Conservation (phyloP, 768 basidiomycete species). For the Boletus vinaceobasis region DNA sequence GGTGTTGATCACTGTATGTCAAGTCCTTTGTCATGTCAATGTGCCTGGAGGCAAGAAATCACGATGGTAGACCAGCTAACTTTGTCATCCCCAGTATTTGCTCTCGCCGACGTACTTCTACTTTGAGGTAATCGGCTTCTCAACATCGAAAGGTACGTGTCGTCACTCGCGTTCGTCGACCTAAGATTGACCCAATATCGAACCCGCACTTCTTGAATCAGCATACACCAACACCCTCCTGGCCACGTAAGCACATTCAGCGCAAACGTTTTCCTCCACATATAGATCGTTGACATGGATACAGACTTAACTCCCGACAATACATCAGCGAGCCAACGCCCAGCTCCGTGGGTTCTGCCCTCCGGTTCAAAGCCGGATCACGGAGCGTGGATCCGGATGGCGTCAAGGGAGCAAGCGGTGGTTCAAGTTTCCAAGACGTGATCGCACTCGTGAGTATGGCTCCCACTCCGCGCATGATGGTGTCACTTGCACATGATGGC, state of each 20-base stretch:
- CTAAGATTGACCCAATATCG: neutral
- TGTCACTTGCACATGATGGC: neutral
- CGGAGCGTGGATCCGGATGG: neutral
- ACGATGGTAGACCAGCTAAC: neutral
- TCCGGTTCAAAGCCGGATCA: neutral
- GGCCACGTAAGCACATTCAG: neutral
- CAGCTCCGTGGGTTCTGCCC: neutral
- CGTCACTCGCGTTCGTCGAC: neutral
- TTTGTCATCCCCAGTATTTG: neutral
- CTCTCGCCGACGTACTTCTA: neutral
- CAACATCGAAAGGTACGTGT: neutral
- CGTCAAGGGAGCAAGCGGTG: too few species aligned
- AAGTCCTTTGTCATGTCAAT: neutral
- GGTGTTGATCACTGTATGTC: neutral
- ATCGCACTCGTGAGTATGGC: neutral
- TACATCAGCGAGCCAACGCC: neutral
- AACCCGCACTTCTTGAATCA: neutral
- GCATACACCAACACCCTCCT: conserved; percentile 1
- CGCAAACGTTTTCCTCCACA: neutral
- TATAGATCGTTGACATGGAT: neutral
- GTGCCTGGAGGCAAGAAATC: neutral
- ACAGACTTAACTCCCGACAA: neutral
- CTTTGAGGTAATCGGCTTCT: neutral
- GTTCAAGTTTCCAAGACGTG: neutral
- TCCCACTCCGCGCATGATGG: neutral